These are phyloP conservation scores for Argentina anserina DNA, from an alignment of 306 rosid species.

Conservation along the genomic window DNA sequence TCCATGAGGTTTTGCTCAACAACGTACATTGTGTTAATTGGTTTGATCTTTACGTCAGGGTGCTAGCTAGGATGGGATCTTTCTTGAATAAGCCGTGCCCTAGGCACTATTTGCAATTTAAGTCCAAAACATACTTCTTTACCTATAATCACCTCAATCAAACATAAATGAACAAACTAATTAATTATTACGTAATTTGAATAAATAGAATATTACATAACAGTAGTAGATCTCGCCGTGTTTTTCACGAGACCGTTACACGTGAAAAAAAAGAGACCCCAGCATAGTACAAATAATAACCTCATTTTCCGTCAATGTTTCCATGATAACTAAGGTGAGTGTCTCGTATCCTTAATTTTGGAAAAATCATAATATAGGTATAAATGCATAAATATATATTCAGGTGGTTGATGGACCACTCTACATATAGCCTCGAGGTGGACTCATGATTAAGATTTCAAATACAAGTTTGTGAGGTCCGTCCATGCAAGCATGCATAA, in stretches of 20 bases:
- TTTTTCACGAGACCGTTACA: too few relatives aligned
- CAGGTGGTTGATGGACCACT: slow-evolving; percentile 71
- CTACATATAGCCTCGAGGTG: slow-evolving; percentile 39
- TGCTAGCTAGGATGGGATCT: not conserved
- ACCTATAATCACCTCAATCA: not conserved
- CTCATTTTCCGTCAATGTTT: not conserved
- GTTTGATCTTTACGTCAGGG: not conserved
- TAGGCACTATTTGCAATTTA: not conserved
- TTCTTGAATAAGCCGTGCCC: not conserved
- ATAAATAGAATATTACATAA: too few relatives aligned
- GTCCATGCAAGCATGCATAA: slow-evolving; percentile 43
- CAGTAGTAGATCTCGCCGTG: too few relatives aligned
- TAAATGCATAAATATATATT: slow-evolving; percentile 11
- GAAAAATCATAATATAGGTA: not conserved
- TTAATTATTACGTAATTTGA: too few relatives aligned
- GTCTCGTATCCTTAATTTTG: not conserved
- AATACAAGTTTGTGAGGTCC: slow-evolving; percentile 30
- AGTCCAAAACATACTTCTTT: not conserved
- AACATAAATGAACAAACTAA: too few relatives aligned
- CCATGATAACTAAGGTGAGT: not conserved
- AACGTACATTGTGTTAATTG: not conserved
- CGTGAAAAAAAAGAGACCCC: too few relatives aligned
- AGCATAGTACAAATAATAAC: not conserved
- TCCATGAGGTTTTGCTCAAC: not conserved
- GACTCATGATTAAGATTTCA: slow-evolving; percentile 13